A percentile compares a stretch with the other conserved stretches of the same genome.
phyloP scores from a whole-genome alignment of 495 filamentous ascomycete species.

The Xylaria acuta region DNA sequence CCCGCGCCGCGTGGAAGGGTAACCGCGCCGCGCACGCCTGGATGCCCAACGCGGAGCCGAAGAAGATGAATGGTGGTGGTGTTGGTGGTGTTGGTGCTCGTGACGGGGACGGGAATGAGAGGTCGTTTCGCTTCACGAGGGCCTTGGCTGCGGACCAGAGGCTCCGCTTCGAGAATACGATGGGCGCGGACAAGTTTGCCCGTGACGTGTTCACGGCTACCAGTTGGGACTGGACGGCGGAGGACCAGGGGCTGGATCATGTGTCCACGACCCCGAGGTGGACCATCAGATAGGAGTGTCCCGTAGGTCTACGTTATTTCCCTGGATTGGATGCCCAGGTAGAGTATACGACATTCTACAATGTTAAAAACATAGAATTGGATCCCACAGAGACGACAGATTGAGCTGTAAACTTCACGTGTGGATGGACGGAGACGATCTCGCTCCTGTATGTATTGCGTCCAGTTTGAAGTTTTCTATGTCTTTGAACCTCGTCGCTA shows the following conservation, averaged over 20 bases:
- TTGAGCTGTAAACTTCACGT: neutral
- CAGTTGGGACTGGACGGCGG: slow-evolving; percentile 65
- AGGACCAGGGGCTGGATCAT: slow-evolving; percentile 40
- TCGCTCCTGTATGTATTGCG: slow-evolving; percentile 34
- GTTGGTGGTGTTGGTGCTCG: neutral
- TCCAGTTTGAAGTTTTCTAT: slow-evolving; percentile 11
- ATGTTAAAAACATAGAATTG: neutral
- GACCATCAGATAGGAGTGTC: slow-evolving; percentile 26
- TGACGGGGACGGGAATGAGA: slow-evolving; percentile 25
- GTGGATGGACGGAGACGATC: neutral
- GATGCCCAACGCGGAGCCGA: slow-evolving; percentile 28
- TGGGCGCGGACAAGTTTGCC: slow-evolving; percentile 51
- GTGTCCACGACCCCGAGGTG: slow-evolving; percentile 37
- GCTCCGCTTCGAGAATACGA: slow-evolving; percentile 45
- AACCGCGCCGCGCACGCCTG: slow-evolving; percentile 43
- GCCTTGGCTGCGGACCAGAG: slow-evolving; percentile 48
- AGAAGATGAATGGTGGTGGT: neutral
- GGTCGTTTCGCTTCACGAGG: slow-evolving; percentile 49
- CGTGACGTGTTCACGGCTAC: slow-evolving; percentile 63
- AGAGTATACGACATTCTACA: neutral
- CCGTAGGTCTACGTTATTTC: neutral
- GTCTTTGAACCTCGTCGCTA: neutral
- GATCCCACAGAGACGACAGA: neutral
- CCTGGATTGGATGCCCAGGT: too few species aligned
- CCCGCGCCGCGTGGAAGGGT: slow-evolving; percentile 52